Percentiles rank a stretch among this genome's conserved stretches.
Evolutionary conservation across 129 eudicot genomes (phyloP).

Genomic region (Scalesia atractyloides): DNA sequence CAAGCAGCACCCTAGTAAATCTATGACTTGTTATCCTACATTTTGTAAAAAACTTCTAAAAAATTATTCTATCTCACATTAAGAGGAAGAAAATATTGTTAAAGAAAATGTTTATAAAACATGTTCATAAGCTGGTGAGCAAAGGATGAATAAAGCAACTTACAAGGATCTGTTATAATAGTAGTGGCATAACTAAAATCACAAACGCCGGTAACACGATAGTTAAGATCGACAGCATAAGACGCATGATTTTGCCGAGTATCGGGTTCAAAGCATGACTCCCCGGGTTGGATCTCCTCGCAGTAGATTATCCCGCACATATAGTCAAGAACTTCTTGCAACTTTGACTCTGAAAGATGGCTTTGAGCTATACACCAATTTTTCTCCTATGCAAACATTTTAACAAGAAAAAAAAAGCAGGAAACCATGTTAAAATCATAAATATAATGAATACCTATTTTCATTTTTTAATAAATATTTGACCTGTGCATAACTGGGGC

Average conservation of each 20-base stretch:
- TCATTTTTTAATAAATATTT: too few species aligned
- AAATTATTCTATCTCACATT: too few species aligned
- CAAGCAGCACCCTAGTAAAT: too few species aligned
- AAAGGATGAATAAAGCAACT: not conserved
- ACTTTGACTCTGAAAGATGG: not conserved
- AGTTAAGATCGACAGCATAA: conserved; percentile 6
- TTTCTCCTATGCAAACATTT: not conserved
- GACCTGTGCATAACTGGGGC: conserved; percentile 4
- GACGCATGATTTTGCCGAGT: not conserved
- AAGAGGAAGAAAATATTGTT: too few species aligned
- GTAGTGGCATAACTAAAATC: not conserved
- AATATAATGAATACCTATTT: too few species aligned
- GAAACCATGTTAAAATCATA: not conserved
- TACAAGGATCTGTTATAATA: not conserved
- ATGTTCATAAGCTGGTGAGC: not conserved
- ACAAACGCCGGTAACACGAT: not conserved
- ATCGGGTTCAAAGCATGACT: not conserved
- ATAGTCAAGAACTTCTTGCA: not conserved
- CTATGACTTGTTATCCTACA: too few species aligned
- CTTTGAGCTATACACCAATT: not conserved
- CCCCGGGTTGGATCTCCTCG: conserved; percentile 3
- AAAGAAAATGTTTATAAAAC: too few species aligned
- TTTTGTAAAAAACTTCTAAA: too few species aligned
- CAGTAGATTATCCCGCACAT: not conserved
- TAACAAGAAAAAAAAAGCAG: not conserved